A percentile compares a stretch with the other conserved stretches of the same genome.
These are phyloP conservation scores for Sclerotinia trifoliorum DNA, from an alignment of 2,329 filamentous ascomycete genomes.

Conservation along the genomic window DNA sequence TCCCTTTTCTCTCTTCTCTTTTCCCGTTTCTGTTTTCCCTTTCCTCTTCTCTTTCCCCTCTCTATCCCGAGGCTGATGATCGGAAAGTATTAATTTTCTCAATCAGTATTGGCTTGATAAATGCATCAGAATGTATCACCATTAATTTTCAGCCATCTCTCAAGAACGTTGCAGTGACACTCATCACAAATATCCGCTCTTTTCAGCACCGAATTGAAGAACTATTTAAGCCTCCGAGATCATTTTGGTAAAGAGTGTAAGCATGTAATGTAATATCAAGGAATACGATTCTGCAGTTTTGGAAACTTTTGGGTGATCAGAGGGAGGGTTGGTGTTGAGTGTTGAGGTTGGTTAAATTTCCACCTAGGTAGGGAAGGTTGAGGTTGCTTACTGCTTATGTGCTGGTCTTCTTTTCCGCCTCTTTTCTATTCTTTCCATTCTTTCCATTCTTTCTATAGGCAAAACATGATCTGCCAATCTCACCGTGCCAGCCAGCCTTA, in stretches of 20 bases:
- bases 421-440: not conserved
- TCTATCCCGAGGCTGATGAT: not conserved
- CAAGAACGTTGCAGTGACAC: constrained; percentile 20
- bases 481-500: constrained; percentile 18
- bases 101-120: constrained; percentile 19
- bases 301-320: not conserved
- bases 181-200: constrained; percentile 17
- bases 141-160: constrained; percentile 21
- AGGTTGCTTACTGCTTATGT: not conserved
- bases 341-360: not conserved
- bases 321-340: too few relatives aligned
- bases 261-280: not conserved
- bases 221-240: constrained; percentile 20
- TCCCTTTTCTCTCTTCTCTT: not conserved
- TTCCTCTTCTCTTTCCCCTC: not conserved
- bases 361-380: too few relatives aligned
- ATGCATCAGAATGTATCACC: constrained; percentile 15
- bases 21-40: too few relatives aligned
- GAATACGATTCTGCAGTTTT: not conserved
- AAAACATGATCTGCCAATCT: constrained; percentile 17
- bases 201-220: constrained; percentile 10
- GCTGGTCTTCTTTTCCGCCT: constrained; percentile 14
- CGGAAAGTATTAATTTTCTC: not conserved
- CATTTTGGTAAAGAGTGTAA: constrained; percentile 4
- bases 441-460: not conserved